These are phyloP conservation scores for Vigna angularis DNA, from an alignment of 306 rosid genomes.

Conservation along the genomic window DNA sequence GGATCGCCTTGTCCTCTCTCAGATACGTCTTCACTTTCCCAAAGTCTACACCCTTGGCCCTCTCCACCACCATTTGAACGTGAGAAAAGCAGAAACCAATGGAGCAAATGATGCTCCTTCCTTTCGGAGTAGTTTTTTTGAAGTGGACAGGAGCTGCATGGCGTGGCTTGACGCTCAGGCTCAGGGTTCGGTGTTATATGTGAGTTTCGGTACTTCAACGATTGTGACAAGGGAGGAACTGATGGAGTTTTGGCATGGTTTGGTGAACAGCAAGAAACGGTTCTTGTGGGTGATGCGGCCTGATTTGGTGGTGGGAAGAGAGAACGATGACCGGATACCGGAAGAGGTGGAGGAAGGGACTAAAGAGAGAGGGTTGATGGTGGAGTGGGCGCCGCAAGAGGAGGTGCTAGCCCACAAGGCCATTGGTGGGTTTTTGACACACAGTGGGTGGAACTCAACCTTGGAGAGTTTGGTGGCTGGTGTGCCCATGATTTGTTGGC, in stretches of 20 bases:
- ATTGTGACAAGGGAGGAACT: conserved; percentile 1
- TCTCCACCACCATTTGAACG: conserved; percentile 50
- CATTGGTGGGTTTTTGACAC: conserved; percentile 61
- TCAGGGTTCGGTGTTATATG: conserved; percentile 50
- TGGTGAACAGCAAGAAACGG: conserved; percentile 49
- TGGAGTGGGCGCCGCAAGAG: conserved; percentile 68
- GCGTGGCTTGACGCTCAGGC: conserved; percentile 65
- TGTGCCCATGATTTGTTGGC: conserved; percentile 55
- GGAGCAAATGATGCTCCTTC: background rate
- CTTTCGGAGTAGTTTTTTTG: background rate
- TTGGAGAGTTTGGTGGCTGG: conserved; percentile 49
- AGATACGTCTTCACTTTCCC: conserved; percentile 37
- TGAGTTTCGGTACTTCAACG: conserved; percentile 58
- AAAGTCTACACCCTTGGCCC: conserved; percentile 60
- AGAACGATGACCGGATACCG: background rate
- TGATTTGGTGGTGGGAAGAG: background rate
- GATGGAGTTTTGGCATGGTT: conserved; percentile 42
- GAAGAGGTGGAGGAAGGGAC: conserved; percentile 49
- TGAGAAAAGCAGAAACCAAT: background rate
- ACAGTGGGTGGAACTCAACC: conserved; percentile 55
- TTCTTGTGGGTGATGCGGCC: conserved; percentile 68
- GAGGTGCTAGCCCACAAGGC: conserved; percentile 59
- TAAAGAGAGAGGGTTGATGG: conserved; percentile 47
- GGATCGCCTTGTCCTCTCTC: conserved; percentile 54
- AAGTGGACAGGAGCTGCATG: conserved; percentile 54